These are phyloP conservation scores for Fulvia fulva DNA, from an alignment of 2,329 filamentous ascomycete genomes.

Conservation along the genomic window DNA sequence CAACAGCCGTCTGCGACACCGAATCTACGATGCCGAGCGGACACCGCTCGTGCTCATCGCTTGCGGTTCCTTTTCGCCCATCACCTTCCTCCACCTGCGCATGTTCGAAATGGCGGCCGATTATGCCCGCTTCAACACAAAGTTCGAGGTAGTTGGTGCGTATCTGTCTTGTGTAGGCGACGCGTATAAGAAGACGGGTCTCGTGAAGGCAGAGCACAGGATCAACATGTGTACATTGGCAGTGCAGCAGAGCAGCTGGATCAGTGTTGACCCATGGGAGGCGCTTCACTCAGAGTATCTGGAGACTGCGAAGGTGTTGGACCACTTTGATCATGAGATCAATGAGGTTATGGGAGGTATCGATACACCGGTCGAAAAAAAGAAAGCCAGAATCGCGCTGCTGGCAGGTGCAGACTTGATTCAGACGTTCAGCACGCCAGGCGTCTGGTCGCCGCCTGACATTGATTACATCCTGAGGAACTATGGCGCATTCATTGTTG, in stretches of 20 bases:
- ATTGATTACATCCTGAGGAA: slow-evolving; percentile 81
- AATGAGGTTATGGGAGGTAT: slow-evolving; percentile 75
- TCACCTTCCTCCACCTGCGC: slow-evolving; percentile 66
- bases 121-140: slow-evolving; percentile 68
- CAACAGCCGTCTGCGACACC: slow-evolving; percentile 54
- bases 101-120: slow-evolving; percentile 88
- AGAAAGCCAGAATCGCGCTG: slow-evolving; percentile 70
- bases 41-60: slow-evolving; percentile 65
- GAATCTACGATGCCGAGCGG: slow-evolving; percentile 53
- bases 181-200: slow-evolving; percentile 74
- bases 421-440: slow-evolving; percentile 50
- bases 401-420: slow-evolving; percentile 64
- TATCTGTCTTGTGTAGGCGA: slow-evolving; percentile 77
- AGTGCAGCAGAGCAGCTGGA: slow-evolving; percentile 69
- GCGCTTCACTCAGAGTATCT: slow-evolving; percentile 80
- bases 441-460: slow-evolving; percentile 78
- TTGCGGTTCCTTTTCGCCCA: slow-evolving; percentile 53
- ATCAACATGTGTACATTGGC: slow-evolving; percentile 85
- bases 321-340: slow-evolving; percentile 88
- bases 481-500: slow-evolving; percentile 77
- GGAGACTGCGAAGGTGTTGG: slow-evolving; percentile 81
- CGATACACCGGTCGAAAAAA: slow-evolving; percentile 63
- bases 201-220: slow-evolving; percentile 69
- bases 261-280: slow-evolving; percentile 86
- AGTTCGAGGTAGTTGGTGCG: slow-evolving; percentile 82